Conservation (phyloP, 208 protist genomes). For the Leishmania mexicana region DNA sequence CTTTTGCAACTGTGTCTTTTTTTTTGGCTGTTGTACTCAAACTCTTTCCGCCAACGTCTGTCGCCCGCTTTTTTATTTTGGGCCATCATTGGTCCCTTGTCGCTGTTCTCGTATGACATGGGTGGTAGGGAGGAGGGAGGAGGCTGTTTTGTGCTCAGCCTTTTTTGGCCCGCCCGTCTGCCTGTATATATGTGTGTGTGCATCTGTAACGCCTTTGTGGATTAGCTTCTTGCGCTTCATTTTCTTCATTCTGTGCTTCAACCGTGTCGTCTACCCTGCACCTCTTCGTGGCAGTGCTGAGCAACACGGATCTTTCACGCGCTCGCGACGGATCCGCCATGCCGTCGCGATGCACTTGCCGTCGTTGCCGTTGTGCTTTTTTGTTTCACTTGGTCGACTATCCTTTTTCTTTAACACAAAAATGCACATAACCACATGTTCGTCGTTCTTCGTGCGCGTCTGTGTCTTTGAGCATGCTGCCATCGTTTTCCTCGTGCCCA, state of each 20-base stretch:
- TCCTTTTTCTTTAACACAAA: not conserved
- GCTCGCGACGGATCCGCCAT: not conserved
- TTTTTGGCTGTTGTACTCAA: not conserved
- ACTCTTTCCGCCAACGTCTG: not conserved
- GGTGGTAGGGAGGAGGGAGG: too few relatives aligned
- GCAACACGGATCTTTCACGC: not conserved
- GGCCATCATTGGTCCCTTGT: too few relatives aligned
- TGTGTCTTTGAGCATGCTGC: not conserved
- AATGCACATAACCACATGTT: not conserved
- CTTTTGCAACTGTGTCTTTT: not conserved
- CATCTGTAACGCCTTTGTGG: not conserved
- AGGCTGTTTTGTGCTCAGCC: not conserved
- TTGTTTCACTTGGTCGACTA: not conserved
- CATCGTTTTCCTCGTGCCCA: slow-evolving; percentile 14
- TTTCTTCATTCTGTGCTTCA: slow-evolving; percentile 2
- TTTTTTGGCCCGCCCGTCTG: slow-evolving; percentile 7
- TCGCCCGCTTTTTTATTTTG: slow-evolving; percentile 2
- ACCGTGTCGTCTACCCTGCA: not conserved
- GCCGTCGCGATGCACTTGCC: not conserved
- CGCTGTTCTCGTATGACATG: not conserved
- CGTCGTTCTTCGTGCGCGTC: not conserved
- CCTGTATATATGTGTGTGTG: slow-evolving; percentile 2
- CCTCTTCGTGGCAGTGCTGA: not conserved
- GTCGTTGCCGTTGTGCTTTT: not conserved
- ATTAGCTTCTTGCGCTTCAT: not conserved